These are phyloP conservation scores for Letharia columbiana DNA, from an alignment of 495 filamentous ascomycete genomes.

Conservation along the genomic window DNA sequence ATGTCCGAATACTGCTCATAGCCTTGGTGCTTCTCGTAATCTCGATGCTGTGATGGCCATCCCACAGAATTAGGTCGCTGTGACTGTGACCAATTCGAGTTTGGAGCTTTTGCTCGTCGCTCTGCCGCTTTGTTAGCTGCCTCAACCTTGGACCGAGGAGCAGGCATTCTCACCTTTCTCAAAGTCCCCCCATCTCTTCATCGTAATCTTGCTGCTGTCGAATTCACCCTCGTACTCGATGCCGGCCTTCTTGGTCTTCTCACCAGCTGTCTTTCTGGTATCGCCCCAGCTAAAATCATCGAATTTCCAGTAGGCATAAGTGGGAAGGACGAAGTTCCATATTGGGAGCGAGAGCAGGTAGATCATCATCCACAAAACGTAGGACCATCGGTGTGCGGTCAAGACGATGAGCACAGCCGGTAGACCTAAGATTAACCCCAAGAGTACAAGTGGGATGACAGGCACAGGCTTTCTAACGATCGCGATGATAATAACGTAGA, in stretches of 20 bases:
- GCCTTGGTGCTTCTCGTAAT: conserved; percentile 38
- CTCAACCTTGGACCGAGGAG: neutral
- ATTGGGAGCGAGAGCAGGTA: conserved; percentile 89
- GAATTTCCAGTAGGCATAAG: conserved; percentile 98
- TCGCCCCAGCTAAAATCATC: conserved; percentile 99
- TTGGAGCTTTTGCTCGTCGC: conserved; percentile 32
- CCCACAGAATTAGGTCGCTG: conserved; percentile 29
- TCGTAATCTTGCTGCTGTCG: conserved; percentile 94
- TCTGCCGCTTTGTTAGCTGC: conserved; percentile 26
- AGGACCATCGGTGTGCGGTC: conserved; percentile 89
- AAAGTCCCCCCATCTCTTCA: conserved; percentile 97
- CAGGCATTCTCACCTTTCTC: conserved; percentile 54
- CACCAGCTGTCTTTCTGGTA: conserved; percentile 89
- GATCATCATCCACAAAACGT: conserved; percentile 94
- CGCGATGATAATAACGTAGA: conserved; percentile 88
- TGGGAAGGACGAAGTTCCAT: conserved; percentile 95
- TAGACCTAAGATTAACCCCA: conserved; percentile 87
- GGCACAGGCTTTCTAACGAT: conserved; percentile 78
- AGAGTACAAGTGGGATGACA: conserved; percentile 81
- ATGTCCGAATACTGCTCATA: conserved; percentile 46
- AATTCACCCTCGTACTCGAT: conserved; percentile 92
- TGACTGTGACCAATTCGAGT: conserved; percentile 28
- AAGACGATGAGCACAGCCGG: conserved; percentile 89
- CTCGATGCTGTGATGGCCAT: conserved; percentile 31
- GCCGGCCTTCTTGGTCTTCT: conserved; percentile 67